phyloP scores from a whole-genome alignment of 2,329 filamentous ascomycete genomes.

The Alternaria sp. region DNA sequence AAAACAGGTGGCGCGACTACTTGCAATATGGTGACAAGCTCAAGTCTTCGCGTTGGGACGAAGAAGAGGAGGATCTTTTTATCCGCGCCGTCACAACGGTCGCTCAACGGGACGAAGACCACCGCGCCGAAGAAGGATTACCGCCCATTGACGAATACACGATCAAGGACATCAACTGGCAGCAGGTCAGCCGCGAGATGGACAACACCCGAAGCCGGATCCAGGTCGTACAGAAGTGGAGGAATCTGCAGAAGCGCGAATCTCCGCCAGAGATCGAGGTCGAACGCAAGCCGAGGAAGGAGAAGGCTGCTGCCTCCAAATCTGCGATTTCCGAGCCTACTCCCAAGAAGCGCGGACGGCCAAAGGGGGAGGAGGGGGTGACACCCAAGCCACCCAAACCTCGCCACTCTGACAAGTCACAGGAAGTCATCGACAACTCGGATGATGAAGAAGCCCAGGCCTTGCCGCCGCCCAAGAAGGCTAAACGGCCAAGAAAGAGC shows the following conservation, averaged over 20 bases:
- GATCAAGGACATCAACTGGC: conserved; percentile 69
- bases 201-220: conserved; percentile 66
- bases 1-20: conserved; percentile 74
- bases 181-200: conserved; percentile 68
- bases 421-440: background rate
- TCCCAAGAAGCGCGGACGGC: background rate
- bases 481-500: background rate
- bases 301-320: background rate
- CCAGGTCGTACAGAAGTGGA: conserved; percentile 74
- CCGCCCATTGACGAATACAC: conserved; percentile 48
- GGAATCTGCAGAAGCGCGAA: conserved; percentile 30
- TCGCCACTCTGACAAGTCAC: background rate
- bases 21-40: conserved; percentile 63
- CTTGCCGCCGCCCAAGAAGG: background rate
- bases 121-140: conserved; percentile 21
- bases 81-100: conserved; percentile 62
- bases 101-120: conserved; percentile 53
- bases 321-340: background rate
- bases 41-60: conserved; percentile 64
- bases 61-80: conserved; percentile 65
- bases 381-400: background rate
- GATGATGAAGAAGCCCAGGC: background rate
- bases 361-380: background rate
- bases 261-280: conserved; percentile 13
- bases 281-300: conserved; percentile 16